These are phyloP conservation scores for Pichia sp. DNA, from an alignment of 1,139 yeast species.

Conservation along the genomic window DNA sequence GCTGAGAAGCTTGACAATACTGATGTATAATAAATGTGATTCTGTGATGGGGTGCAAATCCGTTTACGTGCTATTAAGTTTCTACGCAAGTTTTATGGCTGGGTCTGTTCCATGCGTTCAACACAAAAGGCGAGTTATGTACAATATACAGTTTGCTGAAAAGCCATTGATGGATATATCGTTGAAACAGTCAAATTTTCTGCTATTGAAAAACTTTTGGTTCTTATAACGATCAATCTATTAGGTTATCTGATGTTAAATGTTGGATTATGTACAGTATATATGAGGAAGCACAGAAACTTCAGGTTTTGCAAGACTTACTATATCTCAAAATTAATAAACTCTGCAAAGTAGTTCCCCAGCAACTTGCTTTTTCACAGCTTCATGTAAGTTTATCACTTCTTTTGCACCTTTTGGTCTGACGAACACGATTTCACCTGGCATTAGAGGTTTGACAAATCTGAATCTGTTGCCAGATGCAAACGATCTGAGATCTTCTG, in stretches of 20 bases:
- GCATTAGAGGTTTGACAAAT: conserved; percentile 74
- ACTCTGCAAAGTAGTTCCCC: conserved; percentile 86
- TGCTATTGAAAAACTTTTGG: background rate
- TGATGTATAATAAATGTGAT: no score
- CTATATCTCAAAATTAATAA: conserved; percentile 8
- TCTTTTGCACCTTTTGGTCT: conserved; percentile 48
- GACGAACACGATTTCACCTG: conserved; percentile 84
- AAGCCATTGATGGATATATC: no score
- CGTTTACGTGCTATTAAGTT: no score
- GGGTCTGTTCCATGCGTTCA: no score
- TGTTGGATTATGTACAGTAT: background rate
- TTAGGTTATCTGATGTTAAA: background rate
- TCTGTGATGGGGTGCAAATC: no score
- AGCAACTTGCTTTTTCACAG: conserved; percentile 64
- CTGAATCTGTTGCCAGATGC: conserved; percentile 76
- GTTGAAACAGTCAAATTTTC: background rate
- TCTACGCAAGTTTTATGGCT: no score
- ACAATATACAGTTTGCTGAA: no score
- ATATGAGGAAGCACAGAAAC: background rate
- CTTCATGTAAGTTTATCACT: conserved; percentile 75
- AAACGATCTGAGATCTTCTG: conserved; percentile 63
- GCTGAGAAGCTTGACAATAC: no score
- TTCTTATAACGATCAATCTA: background rate
- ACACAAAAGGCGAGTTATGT: no score
- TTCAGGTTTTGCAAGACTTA: background rate